phyloP scores from a whole-genome alignment of 768 basidiomycete genomes.

The Galerina marginata region DNA sequence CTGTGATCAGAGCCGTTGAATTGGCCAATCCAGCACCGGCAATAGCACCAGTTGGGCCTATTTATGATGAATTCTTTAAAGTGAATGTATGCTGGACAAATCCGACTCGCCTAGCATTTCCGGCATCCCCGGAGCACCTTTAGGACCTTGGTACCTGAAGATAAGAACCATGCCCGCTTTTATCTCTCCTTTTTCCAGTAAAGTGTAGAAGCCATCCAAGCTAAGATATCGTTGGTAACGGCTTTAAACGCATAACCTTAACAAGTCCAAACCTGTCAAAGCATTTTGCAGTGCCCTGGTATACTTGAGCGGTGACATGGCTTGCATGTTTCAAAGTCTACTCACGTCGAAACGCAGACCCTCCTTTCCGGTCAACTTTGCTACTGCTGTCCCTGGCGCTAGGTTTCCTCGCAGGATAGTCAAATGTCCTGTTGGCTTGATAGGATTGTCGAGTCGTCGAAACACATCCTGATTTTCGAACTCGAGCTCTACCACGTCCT shows the following conservation, averaged over 20 bases:
- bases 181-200: conserved; percentile 76
- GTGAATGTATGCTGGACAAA: neutral
- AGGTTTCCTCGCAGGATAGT: conserved; percentile 90
- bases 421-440: conserved; percentile 88
- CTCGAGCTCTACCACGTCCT: conserved; percentile 72
- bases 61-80: neutral
- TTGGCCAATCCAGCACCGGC: conserved; percentile 83
- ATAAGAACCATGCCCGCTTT: conserved; percentile 77
- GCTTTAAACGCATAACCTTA: neutral
- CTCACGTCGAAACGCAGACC: conserved; percentile 80
- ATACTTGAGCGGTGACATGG: conserved; percentile 3
- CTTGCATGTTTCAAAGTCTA: neutral
- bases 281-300: conserved; percentile 74
- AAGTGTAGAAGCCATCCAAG: conserved; percentile 72
- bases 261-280: conserved; percentile 62
- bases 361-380: conserved; percentile 94
- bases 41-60: conserved; percentile 82
- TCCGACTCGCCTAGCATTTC: conserved; percentile 56
- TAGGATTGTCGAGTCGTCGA: conserved; percentile 71
- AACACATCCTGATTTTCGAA: conserved; percentile 83
- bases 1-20: conserved; percentile 83
- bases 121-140: conserved; percentile 92
- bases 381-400: conserved; percentile 85
- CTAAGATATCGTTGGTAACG: conserved; percentile 35
- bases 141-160: conserved; percentile 89